These are phyloP conservation scores for Kluyveromyces wickerhamii DNA, from an alignment of 805 yeast genomes.

Conservation along the genomic window DNA sequence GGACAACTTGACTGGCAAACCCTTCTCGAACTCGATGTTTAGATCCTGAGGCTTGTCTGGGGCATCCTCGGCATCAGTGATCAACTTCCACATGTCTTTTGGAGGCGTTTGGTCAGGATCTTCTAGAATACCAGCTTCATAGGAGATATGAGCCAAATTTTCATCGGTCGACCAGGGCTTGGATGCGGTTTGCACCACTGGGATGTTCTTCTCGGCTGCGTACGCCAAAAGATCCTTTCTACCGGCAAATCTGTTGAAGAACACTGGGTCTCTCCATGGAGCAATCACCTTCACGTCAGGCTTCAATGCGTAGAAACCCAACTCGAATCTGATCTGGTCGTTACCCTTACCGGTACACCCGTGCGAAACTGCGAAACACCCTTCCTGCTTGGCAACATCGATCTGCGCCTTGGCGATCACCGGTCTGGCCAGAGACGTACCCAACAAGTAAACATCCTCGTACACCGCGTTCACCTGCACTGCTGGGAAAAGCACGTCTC, in stretches of 20 bases:
- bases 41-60: slow-evolving; percentile 90
- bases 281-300: slow-evolving; percentile 96
- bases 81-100: slow-evolving; percentile 99
- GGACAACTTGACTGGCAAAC: slow-evolving; percentile 76
- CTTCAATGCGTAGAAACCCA: slow-evolving; percentile 93
- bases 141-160: slow-evolving; percentile 97
- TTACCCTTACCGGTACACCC: slow-evolving; percentile 99
- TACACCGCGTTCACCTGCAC: slow-evolving; percentile 96
- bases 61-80: slow-evolving; percentile 92
- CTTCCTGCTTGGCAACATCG: slow-evolving; percentile 91
- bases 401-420: slow-evolving; percentile 98
- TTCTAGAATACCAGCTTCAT: slow-evolving; percentile 98
- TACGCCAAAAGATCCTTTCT: slow-evolving; percentile 93
- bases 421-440: slow-evolving; percentile 98
- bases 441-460: slow-evolving; percentile 93
- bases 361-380: slow-evolving; percentile 97
- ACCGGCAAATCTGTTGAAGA: slow-evolving; percentile 94
- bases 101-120: slow-evolving; percentile 99
- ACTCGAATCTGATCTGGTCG: slow-evolving; percentile 97
- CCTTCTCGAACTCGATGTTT: slow-evolving; percentile 72
- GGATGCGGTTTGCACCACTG: slow-evolving; percentile 94
- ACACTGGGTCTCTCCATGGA: slow-evolving; percentile 98
- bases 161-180: slow-evolving; percentile 99
- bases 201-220: slow-evolving; percentile 86
- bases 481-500: slow-evolving; percentile 88